Evolutionary conservation across 306 rosid species (phyloP), one percentile per base, ranked within the genome.

Genomic region (Oemleria cerasiformis): DNA sequence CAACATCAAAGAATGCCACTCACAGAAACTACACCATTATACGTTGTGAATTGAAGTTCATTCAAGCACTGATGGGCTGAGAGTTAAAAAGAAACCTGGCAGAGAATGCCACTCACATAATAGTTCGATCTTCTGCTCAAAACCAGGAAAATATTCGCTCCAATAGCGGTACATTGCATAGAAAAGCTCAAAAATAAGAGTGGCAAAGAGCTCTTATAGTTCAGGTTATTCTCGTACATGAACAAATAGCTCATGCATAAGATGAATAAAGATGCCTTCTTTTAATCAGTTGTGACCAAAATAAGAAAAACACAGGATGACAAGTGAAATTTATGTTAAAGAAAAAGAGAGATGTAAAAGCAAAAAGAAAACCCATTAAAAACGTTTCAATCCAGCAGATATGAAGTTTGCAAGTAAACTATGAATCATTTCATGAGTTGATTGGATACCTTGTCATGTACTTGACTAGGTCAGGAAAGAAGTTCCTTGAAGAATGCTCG

Each of bases 371-470:
- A 14, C 15, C 5, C 5, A 30, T 14, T 49, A 15, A 23, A 75
- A 55, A 55, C 34, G 51, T 53, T 57, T 15, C 68, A 19, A 5
- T 47, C 50, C 4, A 47, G 13, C 50, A 13, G 21, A 15, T n/a
- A 15, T 43, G 60, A 73, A 79, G 72, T 49, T 67, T 50, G 49
- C 39, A 58, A 62, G 56, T 16, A 59, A 75, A 42, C 50, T 41
- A 66, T 64, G 36, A 68, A 48, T 67, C 62, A 12, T 45, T 21
- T 38, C 73, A 47, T 9, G 67, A 83, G 78, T 67, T 74, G 36
- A 67, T 63, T 36, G n/a, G 7, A 63, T 85, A 93, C 98, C 97
- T 91, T 71, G 86, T 87, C 92, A 93, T 88, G 85, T 93, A 91
- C 54, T 82, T 84, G 63, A 84, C 73, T 39, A 93, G 91, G 78